phyloP scores from a whole-genome alignment of 306 rosid species.

The Sphenostylis stenocarpa region DNA sequence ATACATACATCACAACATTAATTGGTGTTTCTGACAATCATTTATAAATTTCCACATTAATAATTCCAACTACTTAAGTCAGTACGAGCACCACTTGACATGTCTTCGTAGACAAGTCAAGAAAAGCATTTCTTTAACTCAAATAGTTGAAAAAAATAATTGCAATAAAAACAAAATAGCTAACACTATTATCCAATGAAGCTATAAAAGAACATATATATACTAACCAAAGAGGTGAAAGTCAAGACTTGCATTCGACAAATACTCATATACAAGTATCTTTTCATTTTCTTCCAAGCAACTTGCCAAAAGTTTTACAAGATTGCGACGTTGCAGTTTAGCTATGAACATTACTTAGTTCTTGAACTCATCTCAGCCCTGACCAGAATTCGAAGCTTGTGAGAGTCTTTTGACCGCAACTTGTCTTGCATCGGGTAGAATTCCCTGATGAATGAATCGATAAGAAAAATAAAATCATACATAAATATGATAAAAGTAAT shows the following conservation, averaged over 20 bases:
- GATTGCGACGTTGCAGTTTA: neutral
- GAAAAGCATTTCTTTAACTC: no score
- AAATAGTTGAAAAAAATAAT: neutral
- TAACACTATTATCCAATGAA: neutral
- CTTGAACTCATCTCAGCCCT: constrained; percentile 37
- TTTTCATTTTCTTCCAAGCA: constrained; percentile 2
- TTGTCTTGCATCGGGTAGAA: constrained; percentile 43
- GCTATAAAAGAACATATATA: constrained; percentile 12
- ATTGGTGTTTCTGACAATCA: neutral
- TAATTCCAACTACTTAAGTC: neutral
- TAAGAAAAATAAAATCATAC: neutral
- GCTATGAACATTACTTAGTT: neutral
- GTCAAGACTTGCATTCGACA: neutral
- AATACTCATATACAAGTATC: constrained; percentile 14
- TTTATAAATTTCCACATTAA: neutral
- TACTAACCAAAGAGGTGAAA: constrained; percentile 36
- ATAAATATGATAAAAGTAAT: neutral
- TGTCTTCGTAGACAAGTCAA: neutral
- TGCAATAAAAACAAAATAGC: neutral
- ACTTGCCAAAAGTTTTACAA: constrained; percentile 11
- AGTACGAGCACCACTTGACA: neutral
- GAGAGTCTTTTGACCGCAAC: constrained; percentile 61
- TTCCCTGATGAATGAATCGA: constrained; percentile 40
- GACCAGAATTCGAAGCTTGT: constrained; percentile 41
- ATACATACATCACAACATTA: neutral